Conservation (phyloP, 495 filamentous ascomycete species). For the Hypoxylon perforatum region DNA sequence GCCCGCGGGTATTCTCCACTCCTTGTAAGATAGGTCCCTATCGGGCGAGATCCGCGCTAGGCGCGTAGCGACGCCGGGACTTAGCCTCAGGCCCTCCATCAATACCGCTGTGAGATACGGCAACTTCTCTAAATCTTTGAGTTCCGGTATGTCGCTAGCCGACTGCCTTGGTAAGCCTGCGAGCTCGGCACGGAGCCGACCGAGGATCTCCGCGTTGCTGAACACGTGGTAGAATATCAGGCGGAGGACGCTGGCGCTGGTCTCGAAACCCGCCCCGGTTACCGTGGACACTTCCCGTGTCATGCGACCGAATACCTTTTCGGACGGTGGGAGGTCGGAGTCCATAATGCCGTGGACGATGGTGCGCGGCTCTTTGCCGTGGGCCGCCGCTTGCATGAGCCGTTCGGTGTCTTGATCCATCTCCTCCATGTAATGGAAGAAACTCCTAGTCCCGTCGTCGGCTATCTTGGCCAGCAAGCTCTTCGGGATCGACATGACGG, state of each 20-base stretch:
- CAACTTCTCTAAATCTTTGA: no score
- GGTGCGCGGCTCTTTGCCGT: no score
- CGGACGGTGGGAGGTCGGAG: constrained; percentile 34
- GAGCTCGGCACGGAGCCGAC: constrained; percentile 34
- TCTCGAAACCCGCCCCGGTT: constrained; percentile 42
- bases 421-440: no score
- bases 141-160: no score
- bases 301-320: constrained; percentile 39
- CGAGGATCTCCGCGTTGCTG: constrained; percentile 23
- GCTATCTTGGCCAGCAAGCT: no score
- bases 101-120: no score
- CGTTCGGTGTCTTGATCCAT: no score
- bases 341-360: constrained; percentile 36
- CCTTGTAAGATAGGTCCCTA: constrained; percentile 48
- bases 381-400: no score
- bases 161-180: background rate
- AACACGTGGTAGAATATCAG: constrained; percentile 40
- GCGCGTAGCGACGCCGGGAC: constrained; percentile 50
- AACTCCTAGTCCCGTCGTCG: no score
- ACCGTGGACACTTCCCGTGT: constrained; percentile 34
- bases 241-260: constrained; percentile 36
- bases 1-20: constrained; percentile 45
- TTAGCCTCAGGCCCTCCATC: background rate
- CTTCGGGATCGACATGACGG: no score
- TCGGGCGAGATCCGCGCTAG: constrained; percentile 51